Base-by-base conservation (phyloP, 1,284 basidiomycete species). In the Melampsora larici-populina region DNA sequence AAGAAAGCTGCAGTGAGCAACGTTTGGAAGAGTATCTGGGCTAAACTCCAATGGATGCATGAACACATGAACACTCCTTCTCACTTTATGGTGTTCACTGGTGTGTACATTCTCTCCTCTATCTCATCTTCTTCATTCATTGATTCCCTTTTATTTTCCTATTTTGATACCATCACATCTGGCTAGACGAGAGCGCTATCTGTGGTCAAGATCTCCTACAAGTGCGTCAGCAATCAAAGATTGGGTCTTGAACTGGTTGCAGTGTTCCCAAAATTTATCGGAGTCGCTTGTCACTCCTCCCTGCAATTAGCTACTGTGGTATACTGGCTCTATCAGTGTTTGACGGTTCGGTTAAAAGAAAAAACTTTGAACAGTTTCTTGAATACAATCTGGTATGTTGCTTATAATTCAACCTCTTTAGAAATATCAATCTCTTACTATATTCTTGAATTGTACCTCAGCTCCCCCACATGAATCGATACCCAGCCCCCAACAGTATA, bases 331-430 rank as follows among this genome's bases (percentile, higher is more conserved):
- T 72, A 43, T 18, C 31, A 40, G 36, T n/a, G 62, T 0, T 60
- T 7, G 55, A 40, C 7, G 58, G 62, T 29, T 60, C 11, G 2
- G 36, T 72, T 18, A 63, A 24, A 40, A 8, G 2, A 1, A 24
- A 63, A n/a, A 62, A 48, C 18, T 72, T 55, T 15, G 26, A 60
- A 64, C 15, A 60, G 21, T 72, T 72, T 24, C 43, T 72, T 7
- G 29, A 72, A 36, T 48, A 24, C 36, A 62, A 62, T 15, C 26
- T 72, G 58, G 70, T 70, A 15, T 8, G 68, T 55, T 9, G 36
- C 9, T 36, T 36, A 36, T 36, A 9, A 36, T 4, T 4, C 36
- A 36, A 3, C 36, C 9, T 36, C 36, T 9, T 36, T 9, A 36
- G 9, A 3, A 36, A 36, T 9, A 36, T 9, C 36, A 36, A 36